These are phyloP conservation scores for Sugiyamaella americana DNA, from an alignment of 805 yeast species.

Conservation along the genomic window DNA sequence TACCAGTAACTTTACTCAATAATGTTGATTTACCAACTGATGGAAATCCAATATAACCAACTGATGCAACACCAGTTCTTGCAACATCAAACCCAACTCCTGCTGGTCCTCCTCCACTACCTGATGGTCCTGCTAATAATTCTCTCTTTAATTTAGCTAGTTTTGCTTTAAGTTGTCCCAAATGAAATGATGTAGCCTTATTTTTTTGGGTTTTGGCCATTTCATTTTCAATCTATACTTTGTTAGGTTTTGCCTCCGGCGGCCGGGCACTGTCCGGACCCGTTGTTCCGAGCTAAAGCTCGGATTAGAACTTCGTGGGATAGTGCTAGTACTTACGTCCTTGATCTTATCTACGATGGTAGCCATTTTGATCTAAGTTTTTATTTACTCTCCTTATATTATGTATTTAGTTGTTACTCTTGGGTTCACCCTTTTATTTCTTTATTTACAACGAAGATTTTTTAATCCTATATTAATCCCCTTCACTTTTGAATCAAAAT, in stretches of 20 bases:
- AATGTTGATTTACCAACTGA: conserved; percentile 80
- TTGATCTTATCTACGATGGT: conserved; percentile 55
- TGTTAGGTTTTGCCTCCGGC: neutral
- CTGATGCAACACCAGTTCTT: conserved; percentile 96
- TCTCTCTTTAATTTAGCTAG: conserved; percentile 93
- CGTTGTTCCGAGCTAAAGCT: neutral
- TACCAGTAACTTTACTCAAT: conserved; percentile 84
- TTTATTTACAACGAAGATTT: too few species aligned
- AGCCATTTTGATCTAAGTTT: conserved; percentile 40
- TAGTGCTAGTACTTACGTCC: conserved; percentile 39
- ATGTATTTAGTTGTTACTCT: too few species aligned
- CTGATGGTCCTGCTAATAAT: conserved; percentile 61
- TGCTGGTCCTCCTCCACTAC: conserved; percentile 81
- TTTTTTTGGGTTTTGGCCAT: conserved; percentile 98
- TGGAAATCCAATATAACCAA: conserved; percentile 98
- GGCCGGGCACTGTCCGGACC: too few species aligned
- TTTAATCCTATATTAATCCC: too few species aligned
- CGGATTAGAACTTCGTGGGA: conserved; percentile 20
- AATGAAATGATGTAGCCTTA: conserved; percentile 94
- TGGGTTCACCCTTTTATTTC: too few species aligned
- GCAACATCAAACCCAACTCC: conserved; percentile 97
- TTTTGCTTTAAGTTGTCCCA: conserved; percentile 96
- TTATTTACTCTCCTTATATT: too few species aligned
- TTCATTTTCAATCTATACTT: conserved; percentile 70
- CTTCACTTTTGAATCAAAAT: too few species aligned